Base-by-base conservation (phyloP, 345 rosid genomes). In the Bruguiera sexangula region DNA sequence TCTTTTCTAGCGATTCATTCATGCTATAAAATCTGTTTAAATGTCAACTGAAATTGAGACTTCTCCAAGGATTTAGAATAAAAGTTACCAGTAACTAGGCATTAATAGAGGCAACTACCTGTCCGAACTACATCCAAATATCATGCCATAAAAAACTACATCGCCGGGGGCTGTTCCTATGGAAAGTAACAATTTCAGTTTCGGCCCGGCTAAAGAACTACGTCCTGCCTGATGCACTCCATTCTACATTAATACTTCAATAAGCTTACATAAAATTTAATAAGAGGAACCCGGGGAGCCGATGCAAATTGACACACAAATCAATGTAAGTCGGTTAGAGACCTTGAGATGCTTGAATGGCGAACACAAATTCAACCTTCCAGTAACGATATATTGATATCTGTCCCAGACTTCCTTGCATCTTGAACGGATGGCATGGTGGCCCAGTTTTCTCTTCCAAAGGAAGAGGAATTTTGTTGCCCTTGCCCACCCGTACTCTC, bases 351-450 rank as follows among this genome's bases (percentile, higher is more conserved):
- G 37, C 55, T 62, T 72, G 53, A 7, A 58, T 27, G 4, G 16
- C 19, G 16, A 43, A 32, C 15, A 13, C 6, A 19, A 30, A 54
- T 54, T 72, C 59, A 84, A 63, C 82, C 75, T 64, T 72, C 87
- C n/a, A 82, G 81, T 78, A 83, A 59, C 9, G 93, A 77, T 54
- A 82, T 81, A 55, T 88, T 86, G 46, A 83, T 86, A 79, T 88
- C 94, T 20, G 89, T 74, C 6, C 81, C 82, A 48, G 82, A 81
- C 59, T 73, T 83, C 77, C 84, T 80, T 27, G 82, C 62, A 37
- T 86, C 90, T 0, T 72, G 70, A 73, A 77, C 20, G n/a, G 89
- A 64, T 2, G 82, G 85, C 75, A 88, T 58, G 0, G 83, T 54
- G 0, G 87, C 62, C 95, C 95, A 89, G 72, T 55, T 81, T 26